Percentiles rank a stretch among this genome's conserved stretches.
Conservation (phyloP, 768 basidiomycete species). For the Mycena chlorophos region DNA sequence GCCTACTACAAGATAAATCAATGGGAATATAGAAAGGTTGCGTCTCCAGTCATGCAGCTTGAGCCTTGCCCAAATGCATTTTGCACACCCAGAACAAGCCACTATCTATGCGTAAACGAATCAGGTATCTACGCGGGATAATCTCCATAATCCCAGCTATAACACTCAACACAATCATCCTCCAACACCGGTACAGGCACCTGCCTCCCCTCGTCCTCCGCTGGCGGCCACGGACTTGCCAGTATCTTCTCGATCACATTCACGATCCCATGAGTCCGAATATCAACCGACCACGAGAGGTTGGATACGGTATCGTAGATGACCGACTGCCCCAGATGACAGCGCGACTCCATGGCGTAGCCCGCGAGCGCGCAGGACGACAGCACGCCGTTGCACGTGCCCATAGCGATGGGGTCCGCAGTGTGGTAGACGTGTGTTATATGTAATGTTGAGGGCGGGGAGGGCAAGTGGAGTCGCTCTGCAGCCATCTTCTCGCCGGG, state of each 20-base stretch:
- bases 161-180: conserved; percentile 70
- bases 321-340: conserved; percentile 84
- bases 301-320: conserved; percentile 91
- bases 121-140: too few relatives aligned
- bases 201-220: conserved; percentile 58
- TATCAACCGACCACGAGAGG: conserved; percentile 80
- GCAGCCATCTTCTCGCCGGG: conserved; percentile 87
- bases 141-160: too few relatives aligned
- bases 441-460: conserved; percentile 74
- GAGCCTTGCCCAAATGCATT: too few relatives aligned
- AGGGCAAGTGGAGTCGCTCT: conserved; percentile 77
- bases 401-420: conserved; percentile 93
- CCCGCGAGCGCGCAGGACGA: conserved; percentile 84
- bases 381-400: conserved; percentile 77
- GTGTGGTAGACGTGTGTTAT: conserved; percentile 93
- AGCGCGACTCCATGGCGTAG: conserved; percentile 87
- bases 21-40: too few relatives aligned
- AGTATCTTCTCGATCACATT: conserved; percentile 76
- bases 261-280: conserved; percentile 79
- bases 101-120: too few relatives aligned
- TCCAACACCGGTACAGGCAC: conserved; percentile 58
- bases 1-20: too few relatives aligned
- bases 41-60: too few relatives aligned
- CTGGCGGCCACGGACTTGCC: conserved; percentile 67
- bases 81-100: too few relatives aligned